Evolutionary conservation across 2,329 filamentous ascomycete species (phyloP).

Genomic region (Fonsecaea monophora): DNA sequence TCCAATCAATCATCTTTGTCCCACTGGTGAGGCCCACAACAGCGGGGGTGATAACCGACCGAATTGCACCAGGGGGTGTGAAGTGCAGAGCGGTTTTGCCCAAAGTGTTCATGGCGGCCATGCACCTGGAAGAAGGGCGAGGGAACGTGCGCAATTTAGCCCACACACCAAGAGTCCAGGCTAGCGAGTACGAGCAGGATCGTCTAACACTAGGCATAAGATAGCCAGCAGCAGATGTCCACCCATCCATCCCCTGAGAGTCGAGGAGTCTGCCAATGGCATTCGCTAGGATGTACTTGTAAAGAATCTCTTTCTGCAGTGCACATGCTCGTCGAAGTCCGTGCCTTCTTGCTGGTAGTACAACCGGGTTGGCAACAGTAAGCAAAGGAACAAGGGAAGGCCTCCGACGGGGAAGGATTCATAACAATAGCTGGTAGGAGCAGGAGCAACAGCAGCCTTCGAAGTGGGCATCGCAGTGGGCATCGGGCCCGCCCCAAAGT

Average conservation of each 20-base stretch:
- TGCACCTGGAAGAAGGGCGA: slow-evolving; percentile 18
- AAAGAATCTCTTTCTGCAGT: slow-evolving; percentile 9
- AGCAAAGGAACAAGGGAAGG: not conserved
- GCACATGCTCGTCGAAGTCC: slow-evolving; percentile 14
- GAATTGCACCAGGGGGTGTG: slow-evolving; percentile 6
- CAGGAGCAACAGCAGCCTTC: not conserved
- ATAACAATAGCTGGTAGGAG: not conserved
- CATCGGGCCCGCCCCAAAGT: not conserved
- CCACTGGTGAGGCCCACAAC: not conserved
- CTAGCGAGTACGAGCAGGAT: slow-evolving; percentile 21
- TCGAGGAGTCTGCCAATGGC: not conserved
- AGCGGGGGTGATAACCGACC: slow-evolving; percentile 29
- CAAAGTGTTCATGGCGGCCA: slow-evolving; percentile 27
- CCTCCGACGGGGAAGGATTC: not conserved
- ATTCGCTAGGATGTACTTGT: not conserved
- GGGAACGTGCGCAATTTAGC: slow-evolving; percentile 26
- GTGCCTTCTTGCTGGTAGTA: slow-evolving; percentile 13
- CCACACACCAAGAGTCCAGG: slow-evolving; percentile 7
- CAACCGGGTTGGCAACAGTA: slow-evolving; percentile 2
- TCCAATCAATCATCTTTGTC: not conserved
- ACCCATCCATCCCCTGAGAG: slow-evolving; percentile 14
- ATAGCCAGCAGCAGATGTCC: slow-evolving; percentile 5
- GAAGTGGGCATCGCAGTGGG: not conserved
- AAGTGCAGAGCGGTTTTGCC: slow-evolving; percentile 8
- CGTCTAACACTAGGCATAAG: slow-evolving; percentile 19